phyloP scores from a whole-genome alignment of 441 rosid genomes.

The Sinapis alba region DNA sequence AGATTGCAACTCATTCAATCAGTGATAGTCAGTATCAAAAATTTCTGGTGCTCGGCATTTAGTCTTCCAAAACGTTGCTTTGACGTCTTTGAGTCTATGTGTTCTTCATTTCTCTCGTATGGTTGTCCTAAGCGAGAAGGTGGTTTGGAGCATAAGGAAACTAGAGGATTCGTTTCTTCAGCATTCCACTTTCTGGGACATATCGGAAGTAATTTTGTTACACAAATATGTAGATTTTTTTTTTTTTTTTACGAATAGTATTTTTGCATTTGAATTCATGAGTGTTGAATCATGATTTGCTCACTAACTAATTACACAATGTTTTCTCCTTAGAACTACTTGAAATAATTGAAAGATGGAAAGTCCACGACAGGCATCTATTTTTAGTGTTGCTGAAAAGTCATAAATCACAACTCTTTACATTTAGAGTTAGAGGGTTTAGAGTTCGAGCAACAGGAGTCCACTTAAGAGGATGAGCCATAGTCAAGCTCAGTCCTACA shows the following conservation, averaged over 20 bases:
- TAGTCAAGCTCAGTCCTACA: not conserved
- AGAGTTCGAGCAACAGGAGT: not conserved
- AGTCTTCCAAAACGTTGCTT: no score
- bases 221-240: no score
- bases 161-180: no score
- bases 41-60: not conserved
- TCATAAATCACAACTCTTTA: not conserved
- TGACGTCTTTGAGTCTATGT: not conserved
- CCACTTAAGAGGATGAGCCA: slow-evolving; percentile 1
- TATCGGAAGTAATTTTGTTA: no score
- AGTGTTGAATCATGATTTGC: not conserved
- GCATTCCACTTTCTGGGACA: no score
- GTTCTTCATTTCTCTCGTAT: not conserved
- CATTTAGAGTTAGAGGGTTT: not conserved
- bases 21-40: not conserved
- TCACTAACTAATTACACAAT: not conserved
- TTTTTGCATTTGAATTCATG: not conserved
- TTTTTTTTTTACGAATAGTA: no score
- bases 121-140: not conserved
- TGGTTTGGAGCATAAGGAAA: no score
- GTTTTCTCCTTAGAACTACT: not conserved
- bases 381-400: no score
- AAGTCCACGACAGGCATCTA: not conserved
- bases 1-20: not conserved
- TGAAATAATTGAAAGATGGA: not conserved